phyloP scores from a whole-genome alignment of 148 eudicot species.

The Heliamphora exappendiculata region DNA sequence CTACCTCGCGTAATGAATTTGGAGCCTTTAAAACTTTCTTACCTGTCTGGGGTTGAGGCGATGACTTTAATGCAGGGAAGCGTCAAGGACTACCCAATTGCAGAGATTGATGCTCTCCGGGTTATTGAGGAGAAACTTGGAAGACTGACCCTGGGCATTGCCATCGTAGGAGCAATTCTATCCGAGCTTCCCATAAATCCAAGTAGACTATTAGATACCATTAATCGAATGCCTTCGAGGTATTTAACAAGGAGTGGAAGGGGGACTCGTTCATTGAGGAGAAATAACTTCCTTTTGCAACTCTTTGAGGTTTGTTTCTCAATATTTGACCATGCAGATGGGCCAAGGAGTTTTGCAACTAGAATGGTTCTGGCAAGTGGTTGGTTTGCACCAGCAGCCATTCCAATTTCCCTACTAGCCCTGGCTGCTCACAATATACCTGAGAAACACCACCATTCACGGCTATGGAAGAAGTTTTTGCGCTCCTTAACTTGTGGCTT shows the following conservation, averaged over 20 bases:
- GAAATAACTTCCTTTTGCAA: constrained; percentile 70
- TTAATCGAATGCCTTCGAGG: constrained; percentile 75
- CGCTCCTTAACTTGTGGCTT: constrained; percentile 67
- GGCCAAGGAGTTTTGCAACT: constrained; percentile 77
- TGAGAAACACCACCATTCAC: constrained; percentile 46
- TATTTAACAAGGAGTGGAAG: constrained; percentile 59
- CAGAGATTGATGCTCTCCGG: constrained; percentile 77
- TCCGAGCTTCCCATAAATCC: constrained; percentile 93
- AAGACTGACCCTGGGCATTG: constrained; percentile 74
- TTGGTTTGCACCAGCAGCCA: constrained; percentile 84
- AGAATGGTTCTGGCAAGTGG: constrained; percentile 91
- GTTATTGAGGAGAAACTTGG: constrained; percentile 93
- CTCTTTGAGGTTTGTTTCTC: constrained; percentile 94
- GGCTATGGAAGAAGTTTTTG: constrained; percentile 56
- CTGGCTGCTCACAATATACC: constrained; percentile 75
- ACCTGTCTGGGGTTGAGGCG: constrained; percentile 90
- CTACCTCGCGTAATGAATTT: constrained; percentile 72
- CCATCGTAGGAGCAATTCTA: constrained; percentile 80
- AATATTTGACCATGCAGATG: constrained; percentile 92
- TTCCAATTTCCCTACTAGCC: constrained; percentile 65
- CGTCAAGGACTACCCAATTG: constrained; percentile 45
- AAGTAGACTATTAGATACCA: constrained; percentile 76
- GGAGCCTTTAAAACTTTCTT: constrained; percentile 82
- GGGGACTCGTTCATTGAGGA: constrained; percentile 49
- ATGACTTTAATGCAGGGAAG: constrained; percentile 81